Conservation (phyloP, 1,284 basidiomycete genomes). For the Cutaneotrichosporon sp. region DNA sequence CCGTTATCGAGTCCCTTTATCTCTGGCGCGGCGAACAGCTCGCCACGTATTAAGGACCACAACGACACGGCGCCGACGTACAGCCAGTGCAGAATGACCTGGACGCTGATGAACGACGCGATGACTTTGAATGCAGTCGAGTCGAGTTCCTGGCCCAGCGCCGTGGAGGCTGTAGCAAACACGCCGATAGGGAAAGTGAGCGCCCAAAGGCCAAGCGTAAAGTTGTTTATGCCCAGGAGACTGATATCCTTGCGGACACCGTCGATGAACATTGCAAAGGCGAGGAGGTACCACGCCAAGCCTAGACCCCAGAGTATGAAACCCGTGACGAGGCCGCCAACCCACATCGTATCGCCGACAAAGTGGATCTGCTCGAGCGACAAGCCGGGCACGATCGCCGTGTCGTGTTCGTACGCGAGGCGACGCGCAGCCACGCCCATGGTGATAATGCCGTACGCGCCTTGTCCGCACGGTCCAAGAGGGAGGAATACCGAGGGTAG, state of each 20-base stretch:
- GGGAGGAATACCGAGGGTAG: slow-evolving; percentile 61
- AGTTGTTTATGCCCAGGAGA: slow-evolving; percentile 24
- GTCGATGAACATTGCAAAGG: slow-evolving; percentile 33
- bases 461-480: slow-evolving; percentile 57
- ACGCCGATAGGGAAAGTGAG: slow-evolving; percentile 53
- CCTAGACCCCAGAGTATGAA: slow-evolving; percentile 51
- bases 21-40: slow-evolving; percentile 53
- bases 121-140: slow-evolving; percentile 54
- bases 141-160: slow-evolving; percentile 54
- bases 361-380: slow-evolving; percentile 30
- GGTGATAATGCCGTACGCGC: slow-evolving; percentile 57
- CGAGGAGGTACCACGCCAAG: slow-evolving; percentile 49
- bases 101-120: slow-evolving; percentile 55
- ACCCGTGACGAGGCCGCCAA: slow-evolving; percentile 32
- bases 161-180: slow-evolving; percentile 61
- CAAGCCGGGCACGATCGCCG: slow-evolving; percentile 33
- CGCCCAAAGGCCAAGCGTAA: slow-evolving; percentile 43
- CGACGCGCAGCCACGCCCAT: slow-evolving; percentile 52
- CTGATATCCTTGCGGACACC: slow-evolving; percentile 16
- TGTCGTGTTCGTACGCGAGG: slow-evolving; percentile 48
- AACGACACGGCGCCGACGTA: slow-evolving; percentile 53
- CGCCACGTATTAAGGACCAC: slow-evolving; percentile 45
- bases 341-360: slow-evolving; percentile 50
- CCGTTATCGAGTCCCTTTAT: slow-evolving; percentile 52
- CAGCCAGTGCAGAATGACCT: slow-evolving; percentile 57